phyloP scores from a whole-genome alignment of 1,284 basidiomycete genomes.

The Sparassis latifolia region DNA sequence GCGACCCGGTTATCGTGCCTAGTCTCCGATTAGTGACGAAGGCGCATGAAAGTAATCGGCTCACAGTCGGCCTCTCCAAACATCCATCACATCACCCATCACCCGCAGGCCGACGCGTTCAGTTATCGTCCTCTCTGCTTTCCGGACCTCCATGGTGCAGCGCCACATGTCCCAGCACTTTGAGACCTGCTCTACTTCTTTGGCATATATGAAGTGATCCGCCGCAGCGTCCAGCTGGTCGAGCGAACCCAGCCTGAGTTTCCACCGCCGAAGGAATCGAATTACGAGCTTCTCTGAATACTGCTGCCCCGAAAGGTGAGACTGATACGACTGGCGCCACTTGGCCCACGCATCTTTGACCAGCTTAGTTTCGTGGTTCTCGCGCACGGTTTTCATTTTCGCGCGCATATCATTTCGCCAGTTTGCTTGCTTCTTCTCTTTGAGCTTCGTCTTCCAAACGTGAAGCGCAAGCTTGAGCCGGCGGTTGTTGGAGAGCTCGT shows the following conservation, averaged over 20 bases:
- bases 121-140: constrained; percentile 36
- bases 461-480: constrained; percentile 34
- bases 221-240: constrained; percentile 41
- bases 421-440: constrained; percentile 42
- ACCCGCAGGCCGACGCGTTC: constrained; percentile 41
- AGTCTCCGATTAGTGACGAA: constrained; percentile 1
- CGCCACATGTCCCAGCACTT: constrained; percentile 53
- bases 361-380: constrained; percentile 43
- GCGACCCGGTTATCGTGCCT: constrained; percentile 42
- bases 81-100: constrained; percentile 36
- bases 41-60: constrained; percentile 12
- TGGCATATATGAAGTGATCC: constrained; percentile 35
- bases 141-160: constrained; percentile 34
- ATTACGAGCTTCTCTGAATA: constrained; percentile 36
- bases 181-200: constrained; percentile 30
- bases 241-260: constrained; percentile 30
- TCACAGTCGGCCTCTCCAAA: constrained; percentile 55
- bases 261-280: constrained; percentile 48
- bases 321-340: constrained; percentile 53
- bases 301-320: constrained; percentile 42
- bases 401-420: constrained; percentile 65
- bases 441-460: constrained; percentile 44
- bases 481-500: constrained; percentile 34
- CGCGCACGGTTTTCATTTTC: constrained; percentile 56
- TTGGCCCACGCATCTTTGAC: constrained; percentile 49